Evolutionary conservation across 768 basidiomycete species (phyloP).

Genomic region (Astraeus odoratus): DNA sequence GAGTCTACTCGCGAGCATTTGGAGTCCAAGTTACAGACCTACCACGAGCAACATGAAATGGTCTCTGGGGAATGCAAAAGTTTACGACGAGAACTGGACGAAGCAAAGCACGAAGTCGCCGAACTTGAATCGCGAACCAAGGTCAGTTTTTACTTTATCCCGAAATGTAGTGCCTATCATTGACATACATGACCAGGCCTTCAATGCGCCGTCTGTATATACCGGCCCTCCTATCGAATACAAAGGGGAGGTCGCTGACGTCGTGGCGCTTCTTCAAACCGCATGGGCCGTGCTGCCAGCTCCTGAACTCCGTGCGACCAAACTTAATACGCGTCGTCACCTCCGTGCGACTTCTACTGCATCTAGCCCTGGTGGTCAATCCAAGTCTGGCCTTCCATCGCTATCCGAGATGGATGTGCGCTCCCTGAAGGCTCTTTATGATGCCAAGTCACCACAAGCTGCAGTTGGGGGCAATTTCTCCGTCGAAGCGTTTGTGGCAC

Average conservation of each 20-base stretch:
- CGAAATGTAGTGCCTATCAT: conserved; percentile 1
- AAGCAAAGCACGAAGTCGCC: conserved; percentile 36
- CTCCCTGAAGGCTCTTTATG: conserved; percentile 77
- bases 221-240: conserved; percentile 23
- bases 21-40: conserved; percentile 43
- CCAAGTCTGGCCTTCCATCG: conserved; percentile 36
- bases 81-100: conserved; percentile 44
- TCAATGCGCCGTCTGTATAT: conserved; percentile 16
- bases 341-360: conserved; percentile 43
- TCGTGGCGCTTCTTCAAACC: conserved; percentile 59
- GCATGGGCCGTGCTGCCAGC: conserved; percentile 82
- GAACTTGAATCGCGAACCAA: conserved; percentile 33
- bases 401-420: conserved; percentile 83
- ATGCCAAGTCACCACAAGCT: conserved; percentile 28
- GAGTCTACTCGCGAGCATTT: conserved; percentile 37
- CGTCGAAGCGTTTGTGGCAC: conserved; percentile 66
- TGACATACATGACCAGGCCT: conserved; percentile 14
- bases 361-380: conserved; percentile 25
- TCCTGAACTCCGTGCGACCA: conserved; percentile 70
- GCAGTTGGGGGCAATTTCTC: conserved; percentile 41
- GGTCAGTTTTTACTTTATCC: conserved; percentile 17
- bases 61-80: conserved; percentile 49
- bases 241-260: conserved; percentile 42
- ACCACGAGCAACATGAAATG: conserved; percentile 40
- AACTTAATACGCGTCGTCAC: conserved; percentile 41